Conservation (phyloP, 2,329 filamentous ascomycete genomes). For the Colletotrichum lentis region DNA sequence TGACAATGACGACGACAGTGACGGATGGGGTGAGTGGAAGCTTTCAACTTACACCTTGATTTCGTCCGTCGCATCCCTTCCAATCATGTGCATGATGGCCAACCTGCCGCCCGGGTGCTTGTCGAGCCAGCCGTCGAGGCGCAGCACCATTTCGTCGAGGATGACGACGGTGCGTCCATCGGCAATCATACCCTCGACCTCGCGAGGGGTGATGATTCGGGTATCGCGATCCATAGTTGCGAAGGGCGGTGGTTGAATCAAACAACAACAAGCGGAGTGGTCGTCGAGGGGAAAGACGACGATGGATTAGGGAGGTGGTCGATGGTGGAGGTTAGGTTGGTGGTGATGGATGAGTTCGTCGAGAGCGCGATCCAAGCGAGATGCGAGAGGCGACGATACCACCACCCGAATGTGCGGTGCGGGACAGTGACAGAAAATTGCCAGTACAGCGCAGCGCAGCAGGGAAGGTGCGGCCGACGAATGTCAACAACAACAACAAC, state of each 20-base stretch:
- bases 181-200: constrained; percentile 61
- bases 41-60: constrained; percentile 61
- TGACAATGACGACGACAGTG: too few species aligned
- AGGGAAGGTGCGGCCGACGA: not conserved
- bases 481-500: not conserved
- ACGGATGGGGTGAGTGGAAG: constrained; percentile 3
- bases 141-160: constrained; percentile 62
- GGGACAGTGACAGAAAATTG: too few species aligned
- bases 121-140: constrained; percentile 65
- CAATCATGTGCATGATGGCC: constrained; percentile 69
- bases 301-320: not conserved
- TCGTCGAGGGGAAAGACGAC: not conserved
- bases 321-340: not conserved
- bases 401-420: not conserved
- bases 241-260: not conserved
- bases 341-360: not conserved
- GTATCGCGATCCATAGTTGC: constrained; percentile 51
- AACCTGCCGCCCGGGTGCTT: constrained; percentile 67
- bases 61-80: constrained; percentile 66
- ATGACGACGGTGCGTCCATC: constrained; percentile 65
- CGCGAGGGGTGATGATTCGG: constrained; percentile 52
- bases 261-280: too few species aligned
- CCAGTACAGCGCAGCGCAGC: too few species aligned
- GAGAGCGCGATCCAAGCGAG: not conserved
- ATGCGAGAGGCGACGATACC: too few species aligned